Evolutionary conservation across 2,329 filamentous ascomycete genomes (phyloP).

Genomic region (Penicillium sp.): DNA sequence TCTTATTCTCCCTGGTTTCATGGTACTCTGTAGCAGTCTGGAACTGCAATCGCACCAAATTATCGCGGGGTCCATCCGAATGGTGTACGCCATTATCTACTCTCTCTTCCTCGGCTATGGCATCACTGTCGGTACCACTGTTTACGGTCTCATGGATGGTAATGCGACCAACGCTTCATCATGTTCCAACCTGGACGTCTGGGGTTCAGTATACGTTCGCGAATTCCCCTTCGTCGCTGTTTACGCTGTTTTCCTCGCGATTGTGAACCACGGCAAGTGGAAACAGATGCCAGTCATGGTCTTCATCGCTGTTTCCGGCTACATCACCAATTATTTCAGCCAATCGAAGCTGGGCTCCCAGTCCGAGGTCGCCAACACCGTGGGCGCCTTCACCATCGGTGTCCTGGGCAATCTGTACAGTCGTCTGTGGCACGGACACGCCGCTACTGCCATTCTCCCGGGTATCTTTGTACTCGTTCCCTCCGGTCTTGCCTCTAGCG

Average conservation of each 20-base stretch:
- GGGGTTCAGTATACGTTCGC: constrained; percentile 41
- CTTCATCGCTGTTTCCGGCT: constrained; percentile 68
- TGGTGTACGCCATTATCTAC: constrained; percentile 72
- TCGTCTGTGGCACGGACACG: constrained; percentile 68
- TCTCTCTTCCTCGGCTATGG: constrained; percentile 69
- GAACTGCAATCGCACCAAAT: constrained; percentile 67
- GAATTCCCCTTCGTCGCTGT: constrained; percentile 70
- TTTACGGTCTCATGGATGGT: constrained; percentile 59
- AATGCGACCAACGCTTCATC: constrained; percentile 50
- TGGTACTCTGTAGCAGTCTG: constrained; percentile 58
- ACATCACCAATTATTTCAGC: constrained; percentile 73
- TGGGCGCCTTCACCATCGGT: constrained; percentile 75
- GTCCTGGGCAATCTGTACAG: constrained; percentile 77
- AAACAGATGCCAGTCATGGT: constrained; percentile 76
- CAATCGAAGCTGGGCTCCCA: constrained; percentile 64
- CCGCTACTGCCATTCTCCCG: constrained; percentile 79
- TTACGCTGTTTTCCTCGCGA: constrained; percentile 70
- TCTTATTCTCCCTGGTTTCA: constrained; percentile 66
- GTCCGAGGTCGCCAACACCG: constrained; percentile 70
- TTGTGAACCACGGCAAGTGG: constrained; percentile 80
- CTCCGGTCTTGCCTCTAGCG: constrained; percentile 56
- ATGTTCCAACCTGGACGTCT: constrained; percentile 51
- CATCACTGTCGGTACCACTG: constrained; percentile 62
- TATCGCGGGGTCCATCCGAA: constrained; percentile 68
- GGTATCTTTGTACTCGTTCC: constrained; percentile 75